Evolutionary conservation across 2,329 filamentous ascomycete species (phyloP).

Genomic region (Trichothecium roseum): DNA sequence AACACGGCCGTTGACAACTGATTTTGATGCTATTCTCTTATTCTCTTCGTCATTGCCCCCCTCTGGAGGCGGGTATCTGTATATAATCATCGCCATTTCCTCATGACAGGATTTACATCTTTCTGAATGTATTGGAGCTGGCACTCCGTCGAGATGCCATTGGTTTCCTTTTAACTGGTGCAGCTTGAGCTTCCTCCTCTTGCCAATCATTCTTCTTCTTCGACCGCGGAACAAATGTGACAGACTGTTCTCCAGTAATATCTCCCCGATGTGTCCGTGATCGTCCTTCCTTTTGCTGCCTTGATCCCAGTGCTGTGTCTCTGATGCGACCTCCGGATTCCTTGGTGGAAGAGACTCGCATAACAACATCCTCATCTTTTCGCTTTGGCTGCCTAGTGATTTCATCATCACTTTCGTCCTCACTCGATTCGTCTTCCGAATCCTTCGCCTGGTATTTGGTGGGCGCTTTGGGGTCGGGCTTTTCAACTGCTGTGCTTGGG

Average conservation of each 20-base stretch:
- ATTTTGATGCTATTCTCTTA: neutral
- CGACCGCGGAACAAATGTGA: constrained; percentile 61
- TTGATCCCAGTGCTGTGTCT: constrained; percentile 47
- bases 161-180: constrained; percentile 20
- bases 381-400: constrained; percentile 12
- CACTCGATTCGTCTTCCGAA: constrained; percentile 33
- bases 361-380: constrained; percentile 31
- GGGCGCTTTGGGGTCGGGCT: constrained; percentile 23
- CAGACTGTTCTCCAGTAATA: constrained; percentile 51
- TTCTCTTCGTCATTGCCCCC: neutral
- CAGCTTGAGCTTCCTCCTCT: constrained; percentile 15
- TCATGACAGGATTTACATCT: constrained; percentile 33
- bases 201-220: constrained; percentile 37
- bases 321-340: constrained; percentile 44
- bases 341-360: constrained; percentile 62
- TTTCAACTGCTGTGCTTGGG: constrained; percentile 58
- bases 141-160: constrained; percentile 53
- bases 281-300: constrained; percentile 39
- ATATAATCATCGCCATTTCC: constrained; percentile 6
- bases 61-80: neutral
- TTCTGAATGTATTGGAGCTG: constrained; percentile 65
- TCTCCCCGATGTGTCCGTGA: constrained; percentile 35
- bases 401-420: constrained; percentile 22
- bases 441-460: constrained; percentile 26
- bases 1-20: too few species aligned